Percentiles rank a stretch among this genome's conserved stretches.
Evolutionary conservation across 306 rosid genomes (phyloP).

Genomic region (Malus domestica): ASM211411v1 NC_041789.1:22965501-22966000

Average conservation of each 20-base stretch:
- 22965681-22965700: slow-evolving; percentile 76
- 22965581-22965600: background rate
- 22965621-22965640: background rate
- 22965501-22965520: background rate
- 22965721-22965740: slow-evolving; percentile 36
- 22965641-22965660: slow-evolving; percentile 39
- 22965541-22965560: background rate
- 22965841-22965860: slow-evolving; percentile 11
- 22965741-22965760: slow-evolving; percentile 11
- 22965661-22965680: slow-evolving; percentile 87
- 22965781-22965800: background rate
- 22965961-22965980: slow-evolving; percentile 72
- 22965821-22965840: slow-evolving; percentile 6
- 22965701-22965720: slow-evolving; percentile 88
- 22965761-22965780: background rate
- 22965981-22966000: slow-evolving; percentile 79
- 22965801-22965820: background rate
- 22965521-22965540: background rate
- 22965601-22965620: background rate
- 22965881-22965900: slow-evolving; percentile 8
- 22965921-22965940: slow-evolving; percentile 73
- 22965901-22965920: slow-evolving; percentile 88
- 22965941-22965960: slow-evolving; percentile 72
- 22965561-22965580: background rate
- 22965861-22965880: background rate